Base-by-base conservation (phyloP, 2,329 filamentous ascomycete species). In the Harringtonia lauricola region DNA sequence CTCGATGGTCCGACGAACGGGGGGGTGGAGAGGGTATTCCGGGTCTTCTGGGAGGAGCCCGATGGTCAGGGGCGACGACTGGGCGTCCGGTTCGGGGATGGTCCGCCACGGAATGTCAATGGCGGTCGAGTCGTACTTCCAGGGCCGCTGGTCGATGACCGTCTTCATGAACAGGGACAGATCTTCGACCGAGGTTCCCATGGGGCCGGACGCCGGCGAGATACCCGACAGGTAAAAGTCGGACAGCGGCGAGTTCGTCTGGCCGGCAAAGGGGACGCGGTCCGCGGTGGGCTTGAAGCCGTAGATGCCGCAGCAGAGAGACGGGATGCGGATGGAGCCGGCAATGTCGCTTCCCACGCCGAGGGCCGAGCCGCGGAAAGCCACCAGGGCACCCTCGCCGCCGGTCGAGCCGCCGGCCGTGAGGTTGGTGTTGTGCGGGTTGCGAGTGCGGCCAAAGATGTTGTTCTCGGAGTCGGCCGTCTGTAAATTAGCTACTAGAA, bases 391-490 rank as follows among this genome's bases (percentile, higher is more conserved):
- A 10, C 71, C 71, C 54, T 85, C 81, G 35, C 81, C 81, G 4
- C 81, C 81, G 1, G 76, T 79, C 28, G 71, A 77, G 7, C 81
- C 81, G 9, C 81, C 81, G 29, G 71, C 71, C 0, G 78, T 81
- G 2, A 76, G 63, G 4, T 60, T 60, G 21, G 73, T 68, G 52
- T 81, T 81, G 6, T 62, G 59, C 0, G 81, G 80, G 53, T 81
- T 82, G 18, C 76, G 57, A 0, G 76, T 79, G 8, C 76, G 66
- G 8, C 79, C 80, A 50, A 76, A 75, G 2, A 74, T 65, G 50
- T 81, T 79, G 59, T 82, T 83, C 13, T 79, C 73, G 2, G 68
- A 72, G 54, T 83, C 79, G 8, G 76, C 71, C 41, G 81, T 79
- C 78, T 83, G 9, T n/a, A n/a, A n/a, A n/a, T n/a, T n/a, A n/a